phyloP scores from a whole-genome alignment of 305 asterid genomes.

The Solanum chacoense region DNA sequence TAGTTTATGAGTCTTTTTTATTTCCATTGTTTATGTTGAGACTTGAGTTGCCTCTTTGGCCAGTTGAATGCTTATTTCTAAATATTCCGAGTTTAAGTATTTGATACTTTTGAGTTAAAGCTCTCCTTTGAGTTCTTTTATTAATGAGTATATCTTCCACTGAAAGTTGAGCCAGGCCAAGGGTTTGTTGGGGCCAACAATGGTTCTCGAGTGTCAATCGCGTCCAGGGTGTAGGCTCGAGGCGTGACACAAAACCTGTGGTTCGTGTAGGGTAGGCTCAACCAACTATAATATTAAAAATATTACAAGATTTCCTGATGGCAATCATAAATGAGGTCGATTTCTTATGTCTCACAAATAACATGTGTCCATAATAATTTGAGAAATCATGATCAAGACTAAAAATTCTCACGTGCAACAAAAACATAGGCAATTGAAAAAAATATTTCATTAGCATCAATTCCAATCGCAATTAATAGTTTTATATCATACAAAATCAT shows the following conservation, averaged over 20 bases:
- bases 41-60: neutral
- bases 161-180: neutral
- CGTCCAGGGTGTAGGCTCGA: neutral
- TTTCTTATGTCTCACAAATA: neutral
- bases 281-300: neutral
- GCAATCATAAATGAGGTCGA: neutral
- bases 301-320: neutral
- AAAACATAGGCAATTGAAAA: neutral
- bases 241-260: neutral
- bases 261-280: neutral
- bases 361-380: neutral
- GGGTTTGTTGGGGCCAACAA: neutral
- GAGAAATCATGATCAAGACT: neutral
- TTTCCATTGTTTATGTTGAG: neutral
- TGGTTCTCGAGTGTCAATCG: neutral
- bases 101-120: neutral
- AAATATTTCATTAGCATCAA: neutral
- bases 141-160: neutral
- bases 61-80: neutral
- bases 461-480: neutral
- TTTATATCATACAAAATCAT: neutral
- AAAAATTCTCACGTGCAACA: neutral
- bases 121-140: neutral
- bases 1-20: neutral
- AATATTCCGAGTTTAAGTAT: neutral